Conservation (phyloP, 2,329 filamentous ascomycete genomes). For the Apiospora koreana region DNA sequence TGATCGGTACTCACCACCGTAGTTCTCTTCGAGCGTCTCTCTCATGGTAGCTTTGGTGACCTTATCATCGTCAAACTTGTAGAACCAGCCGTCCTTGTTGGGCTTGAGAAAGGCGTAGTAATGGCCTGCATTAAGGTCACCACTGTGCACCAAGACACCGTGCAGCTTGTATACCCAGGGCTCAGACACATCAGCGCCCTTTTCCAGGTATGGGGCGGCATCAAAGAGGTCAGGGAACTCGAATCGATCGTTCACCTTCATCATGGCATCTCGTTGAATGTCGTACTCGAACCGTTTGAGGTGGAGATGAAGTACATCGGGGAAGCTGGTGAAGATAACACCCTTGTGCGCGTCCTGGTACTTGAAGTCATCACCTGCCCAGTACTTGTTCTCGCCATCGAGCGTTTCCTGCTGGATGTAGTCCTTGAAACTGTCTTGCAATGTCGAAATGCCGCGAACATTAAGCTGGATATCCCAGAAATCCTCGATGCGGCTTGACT, state of each 20-base stretch:
- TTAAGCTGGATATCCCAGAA: constrained; percentile 99
- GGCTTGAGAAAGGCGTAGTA: constrained; percentile 98
- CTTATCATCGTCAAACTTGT: constrained; percentile 95
- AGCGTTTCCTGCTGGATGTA: constrained; percentile 97
- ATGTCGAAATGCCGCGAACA: constrained; percentile 87
- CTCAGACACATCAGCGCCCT: constrained; percentile 84
- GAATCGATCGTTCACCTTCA: constrained; percentile 95
- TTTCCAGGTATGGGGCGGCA: constrained; percentile 82
- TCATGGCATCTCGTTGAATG: constrained; percentile 93
- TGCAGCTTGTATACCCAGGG: constrained; percentile 91
- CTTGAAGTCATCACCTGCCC: constrained; percentile 84
- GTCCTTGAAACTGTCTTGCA: constrained; percentile 93
- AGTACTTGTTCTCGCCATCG: constrained; percentile 98
- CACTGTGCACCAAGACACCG: constrained; percentile 93
- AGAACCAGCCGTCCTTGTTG: constrained; percentile 89
- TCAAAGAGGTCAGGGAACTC: constrained; percentile 86
- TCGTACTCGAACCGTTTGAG: constrained; percentile 98
- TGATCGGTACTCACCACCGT: constrained; percentile 78
- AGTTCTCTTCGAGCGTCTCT: constrained; percentile 95
- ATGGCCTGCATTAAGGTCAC: constrained; percentile 94
- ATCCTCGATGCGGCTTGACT: constrained; percentile 92
- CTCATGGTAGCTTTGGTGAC: constrained; percentile 91
- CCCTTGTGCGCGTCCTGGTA: constrained; percentile 97
- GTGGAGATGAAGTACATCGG: constrained; percentile 90
- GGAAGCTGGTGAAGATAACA: constrained; percentile 95